Evolutionary conservation across 768 basidiomycete species (phyloP), one percentile per base, ranked within the genome.

Genomic region (Mycena amicta): DNA sequence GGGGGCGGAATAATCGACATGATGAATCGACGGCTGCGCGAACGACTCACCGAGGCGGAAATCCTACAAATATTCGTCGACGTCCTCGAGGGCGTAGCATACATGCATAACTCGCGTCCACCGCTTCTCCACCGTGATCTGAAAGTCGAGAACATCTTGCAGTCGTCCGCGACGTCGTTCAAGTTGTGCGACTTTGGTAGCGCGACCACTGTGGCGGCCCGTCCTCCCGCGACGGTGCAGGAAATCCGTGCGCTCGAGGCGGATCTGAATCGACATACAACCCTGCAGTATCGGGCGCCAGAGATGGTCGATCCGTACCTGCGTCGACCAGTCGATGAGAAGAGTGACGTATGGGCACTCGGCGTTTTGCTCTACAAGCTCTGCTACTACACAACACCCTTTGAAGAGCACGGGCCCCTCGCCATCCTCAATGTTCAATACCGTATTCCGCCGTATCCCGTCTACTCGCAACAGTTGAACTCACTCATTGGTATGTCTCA

Each of bases 1-100:
- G 95, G 95, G 49, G 97, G 97, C 37, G 97, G 97, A 31, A 98
- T 99, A 64, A 98, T 99, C 74, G 97, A 99, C 76, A 95, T 98
- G 89, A 95, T 99, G 92, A 99, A 99, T 74, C 87, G 95, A 65
- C 86, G 97, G 52, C 81, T 99, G 46, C 85, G 95, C 53, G 95
- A 98, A 74, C 86, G 97, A 25, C 82, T 98, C 40, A 95, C 93
- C 2, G 97, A 99, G 74, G 83, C 89, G 23, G 97, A 99, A 74
- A 98, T 99, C 67, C 81, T 99, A 53, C 94, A 95, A 72, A 98
- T 99, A 68, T 99, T 99, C 72, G 89, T 92, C 15, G 97, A 98
- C 70, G 92, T 98, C 25, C 97, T 95, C 69, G 97, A 99, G 71
- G 96, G 93, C 30, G 90, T 98, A 22, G 95, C 93, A 4, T 90